phyloP scores from a whole-genome alignment of 2,329 filamentous ascomycete species.

The Oidium heveae region DNA sequence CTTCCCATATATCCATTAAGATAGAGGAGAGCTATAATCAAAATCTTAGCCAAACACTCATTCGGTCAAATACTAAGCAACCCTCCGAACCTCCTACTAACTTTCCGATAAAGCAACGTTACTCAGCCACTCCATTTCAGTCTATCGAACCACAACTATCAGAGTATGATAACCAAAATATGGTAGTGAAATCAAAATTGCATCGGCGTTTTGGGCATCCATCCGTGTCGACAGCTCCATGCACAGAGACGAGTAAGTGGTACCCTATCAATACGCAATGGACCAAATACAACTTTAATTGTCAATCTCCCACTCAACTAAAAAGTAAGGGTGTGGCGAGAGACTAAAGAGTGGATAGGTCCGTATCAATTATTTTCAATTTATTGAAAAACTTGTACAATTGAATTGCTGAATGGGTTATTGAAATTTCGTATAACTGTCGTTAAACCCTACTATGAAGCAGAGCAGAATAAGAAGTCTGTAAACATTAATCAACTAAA shows the following conservation, averaged over 20 bases:
- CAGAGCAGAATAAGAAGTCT: background rate
- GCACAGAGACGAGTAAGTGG: conserved; percentile 1
- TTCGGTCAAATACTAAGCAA: background rate
- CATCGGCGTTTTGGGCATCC: too few relatives aligned
- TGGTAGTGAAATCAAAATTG: background rate
- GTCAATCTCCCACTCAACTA: conserved; percentile 1
- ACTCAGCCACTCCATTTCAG: background rate
- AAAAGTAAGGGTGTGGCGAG: conserved; percentile 1
- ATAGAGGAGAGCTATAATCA: background rate
- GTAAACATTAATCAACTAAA: background rate
- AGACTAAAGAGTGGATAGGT: too few relatives aligned
- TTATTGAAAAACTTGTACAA: background rate
- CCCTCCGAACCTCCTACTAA: background rate
- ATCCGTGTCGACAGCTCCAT: background rate
- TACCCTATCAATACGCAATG: background rate
- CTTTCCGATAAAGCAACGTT: background rate
- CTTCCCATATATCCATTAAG: background rate
- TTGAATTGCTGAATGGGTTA: background rate
- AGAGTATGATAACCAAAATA: background rate
- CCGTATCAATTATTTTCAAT: background rate
- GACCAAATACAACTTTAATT: background rate
- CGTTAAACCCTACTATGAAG: background rate
- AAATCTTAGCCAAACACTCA: background rate
- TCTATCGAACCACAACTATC: background rate
- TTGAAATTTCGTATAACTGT: background rate